Evolutionary conservation across 306 rosid genomes (phyloP).

Genomic region (Prunus mira): DNA sequence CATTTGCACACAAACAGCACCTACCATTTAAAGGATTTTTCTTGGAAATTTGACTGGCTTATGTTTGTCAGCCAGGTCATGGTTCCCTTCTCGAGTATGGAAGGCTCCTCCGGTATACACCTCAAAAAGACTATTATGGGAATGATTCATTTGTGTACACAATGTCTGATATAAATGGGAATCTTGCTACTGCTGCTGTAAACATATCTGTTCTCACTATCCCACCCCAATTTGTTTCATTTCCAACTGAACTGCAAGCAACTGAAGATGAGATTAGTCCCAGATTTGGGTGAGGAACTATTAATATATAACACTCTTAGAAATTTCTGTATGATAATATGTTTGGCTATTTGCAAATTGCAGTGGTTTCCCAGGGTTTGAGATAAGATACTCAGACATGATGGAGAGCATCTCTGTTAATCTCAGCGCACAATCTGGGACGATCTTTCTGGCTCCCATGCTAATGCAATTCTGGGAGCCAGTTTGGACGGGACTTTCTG

Average conservation of each 20-base stretch:
- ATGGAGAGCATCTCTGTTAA: conserved; percentile 63
- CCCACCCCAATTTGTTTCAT: conserved; percentile 79
- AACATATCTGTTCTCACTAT: conserved; percentile 60
- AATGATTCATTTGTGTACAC: conserved; percentile 67
- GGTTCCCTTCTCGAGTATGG: conserved; percentile 71
- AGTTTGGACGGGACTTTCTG: conserved; percentile 45
- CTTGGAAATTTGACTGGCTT: conserved; percentile 5
- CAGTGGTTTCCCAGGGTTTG: conserved; percentile 75
- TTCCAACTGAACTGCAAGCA: conserved; percentile 71
- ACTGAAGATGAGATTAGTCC: conserved; percentile 75
- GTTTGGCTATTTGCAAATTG: conserved; percentile 32
- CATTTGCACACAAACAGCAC: neutral
- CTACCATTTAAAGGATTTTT: neutral
- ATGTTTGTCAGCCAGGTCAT: conserved; percentile 54
- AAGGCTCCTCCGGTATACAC: conserved; percentile 66
- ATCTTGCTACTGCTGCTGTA: conserved; percentile 64
- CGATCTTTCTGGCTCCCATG: conserved; percentile 61
- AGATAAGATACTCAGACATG: conserved; percentile 69
- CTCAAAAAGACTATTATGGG: conserved; percentile 67
- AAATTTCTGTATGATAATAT: neutral
- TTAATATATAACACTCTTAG: neutral
- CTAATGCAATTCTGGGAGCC: conserved; percentile 61
- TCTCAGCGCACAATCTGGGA: conserved; percentile 60
- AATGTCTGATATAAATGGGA: conserved; percentile 74
- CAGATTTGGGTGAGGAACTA: conserved; percentile 55